Base-by-base conservation (phyloP, 306 rosid genomes). In the Vigna angularis region DNA sequence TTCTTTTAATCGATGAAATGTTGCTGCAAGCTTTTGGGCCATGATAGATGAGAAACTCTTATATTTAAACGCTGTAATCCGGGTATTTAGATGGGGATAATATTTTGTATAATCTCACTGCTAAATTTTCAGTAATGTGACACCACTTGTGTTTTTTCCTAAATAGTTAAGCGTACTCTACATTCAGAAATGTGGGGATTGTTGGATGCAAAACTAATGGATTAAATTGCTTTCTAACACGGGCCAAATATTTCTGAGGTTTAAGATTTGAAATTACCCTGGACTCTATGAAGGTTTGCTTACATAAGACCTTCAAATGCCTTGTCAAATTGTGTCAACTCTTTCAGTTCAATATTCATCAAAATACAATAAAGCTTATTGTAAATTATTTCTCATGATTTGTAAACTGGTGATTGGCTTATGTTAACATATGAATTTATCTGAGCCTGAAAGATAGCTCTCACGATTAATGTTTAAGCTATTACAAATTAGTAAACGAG, bases 161-260 rank as follows among this genome's bases (percentile, higher is more conserved):
- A 50, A 36, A 62, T 34, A 2, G 58, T 76, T 56, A 48, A 47
- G 30, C n/a, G 1, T 4, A 22, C 5, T 50, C 5, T 30, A 45
- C 38, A 3, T 75, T 67, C 66, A 34, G 42, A 40, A 69, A 28
- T 73, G 17, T 74, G 70, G 66, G 14, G 50, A 47, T 11, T n/a
- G 64, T 57, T 57, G 40, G 44, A 62, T 49, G 11, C 34, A 52
- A 32, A 75, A 45, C 68, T 63, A 55, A 47, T 36, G 40, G 40
- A 79, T 17, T 51, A 40, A 73, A 45, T 55, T 68, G 58, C 8
- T 74, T 78, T 66, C 73, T 30, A 45, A 30, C n/a, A 34, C 62
- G 55, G 51, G 66, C 68, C 53, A 20, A 44, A 52, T 57, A 16
- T 51, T 42, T 67, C 40, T 59, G 30, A 77, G 50, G 51, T 58